Conservation (phyloP, 202 grass and related monocot species). For the Zizania palustris region DNA sequence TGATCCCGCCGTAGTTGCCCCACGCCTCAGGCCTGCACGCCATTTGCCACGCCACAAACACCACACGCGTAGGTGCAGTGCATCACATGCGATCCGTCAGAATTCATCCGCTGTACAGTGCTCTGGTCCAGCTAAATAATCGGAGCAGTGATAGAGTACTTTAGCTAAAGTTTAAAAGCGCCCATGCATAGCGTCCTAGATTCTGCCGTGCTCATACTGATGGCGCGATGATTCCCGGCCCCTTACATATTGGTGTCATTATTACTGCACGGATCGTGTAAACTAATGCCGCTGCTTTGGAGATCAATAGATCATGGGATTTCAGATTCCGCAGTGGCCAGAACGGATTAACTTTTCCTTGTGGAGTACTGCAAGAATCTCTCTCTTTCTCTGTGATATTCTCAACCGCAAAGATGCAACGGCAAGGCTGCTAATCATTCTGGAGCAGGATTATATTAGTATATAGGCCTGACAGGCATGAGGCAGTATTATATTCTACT, state of each 20-base stretch:
- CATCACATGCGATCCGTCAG: too few species aligned
- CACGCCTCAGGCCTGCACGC: slow-evolving; percentile 74
- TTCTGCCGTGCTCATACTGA: neutral
- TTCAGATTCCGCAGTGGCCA: neutral
- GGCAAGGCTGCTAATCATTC: slow-evolving; percentile 4
- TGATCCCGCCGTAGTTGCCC: slow-evolving; percentile 81
- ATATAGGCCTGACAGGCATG: too few species aligned
- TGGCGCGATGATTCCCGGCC: neutral
- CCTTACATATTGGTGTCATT: neutral
- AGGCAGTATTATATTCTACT: neutral
- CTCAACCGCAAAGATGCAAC: neutral
- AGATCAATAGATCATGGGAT: too few species aligned
- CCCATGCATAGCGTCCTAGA: slow-evolving; percentile 17
- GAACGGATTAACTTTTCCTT: slow-evolving; percentile 22
- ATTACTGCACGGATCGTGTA: slow-evolving; percentile 3
- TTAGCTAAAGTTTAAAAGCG: too few species aligned
- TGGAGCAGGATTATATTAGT: neutral
- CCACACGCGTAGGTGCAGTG: too few species aligned
- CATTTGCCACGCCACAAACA: neutral
- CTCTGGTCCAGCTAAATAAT: too few species aligned
- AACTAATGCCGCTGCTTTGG: neutral
- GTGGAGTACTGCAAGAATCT: neutral
- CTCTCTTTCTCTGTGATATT: neutral
- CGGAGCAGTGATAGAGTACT: too few species aligned
- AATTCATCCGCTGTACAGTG: too few species aligned